Evolutionary conservation across 2,329 filamentous ascomycete species (phyloP), one percentile per base, ranked within the genome.

Genomic region (Thielaviopsis punctulata): DNA sequence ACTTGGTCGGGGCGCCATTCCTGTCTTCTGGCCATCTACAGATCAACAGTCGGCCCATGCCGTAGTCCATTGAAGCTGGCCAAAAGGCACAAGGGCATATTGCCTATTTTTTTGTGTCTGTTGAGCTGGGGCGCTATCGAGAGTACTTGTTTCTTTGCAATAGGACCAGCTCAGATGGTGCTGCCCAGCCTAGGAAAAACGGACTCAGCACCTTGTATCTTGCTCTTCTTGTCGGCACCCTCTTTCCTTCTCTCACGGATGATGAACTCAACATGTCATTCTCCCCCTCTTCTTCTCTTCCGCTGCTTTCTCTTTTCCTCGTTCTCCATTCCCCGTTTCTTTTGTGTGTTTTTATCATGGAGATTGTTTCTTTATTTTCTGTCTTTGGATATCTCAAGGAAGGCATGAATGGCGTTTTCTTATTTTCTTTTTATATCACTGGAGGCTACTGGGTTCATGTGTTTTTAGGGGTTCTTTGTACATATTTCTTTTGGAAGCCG

Each of bases 361-460:
- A 36, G n/a, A 36, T n/a, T 15, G 30, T 15, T 9, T 36, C 9
- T 36, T 49, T 41, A 23, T 49, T 19, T 15, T 18, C 49, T 23
- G 27, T 33, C 15, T 52, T 49, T 41, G 23, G 22, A 15, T 49
- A 48, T 46, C n/a, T 49, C 23, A 48, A 45, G 41, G 48, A 23
- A 27, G 43, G 30, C 36, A 43, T 52, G 44, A 59, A 60, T n/a
- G 52, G 52, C 52, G 52, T 54, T 54, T 33, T 45, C 50, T 55
- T 25, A n/a, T n/a, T n/a, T n/a, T n/a, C n/a, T n/a, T n/a, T n/a
- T n/a, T n/a, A n/a, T 51, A 55, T 59, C 56, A 55, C 45, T 59
- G 54, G 52, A 54, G 43, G 53, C 55, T 58, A 41, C 22, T 50
- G 30, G 30, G 30, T 36, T 36, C 13, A 15, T 36, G 6, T 30